Conservation (phyloP, 1,139 yeast species). For the Neolecta irregularis region DNA sequence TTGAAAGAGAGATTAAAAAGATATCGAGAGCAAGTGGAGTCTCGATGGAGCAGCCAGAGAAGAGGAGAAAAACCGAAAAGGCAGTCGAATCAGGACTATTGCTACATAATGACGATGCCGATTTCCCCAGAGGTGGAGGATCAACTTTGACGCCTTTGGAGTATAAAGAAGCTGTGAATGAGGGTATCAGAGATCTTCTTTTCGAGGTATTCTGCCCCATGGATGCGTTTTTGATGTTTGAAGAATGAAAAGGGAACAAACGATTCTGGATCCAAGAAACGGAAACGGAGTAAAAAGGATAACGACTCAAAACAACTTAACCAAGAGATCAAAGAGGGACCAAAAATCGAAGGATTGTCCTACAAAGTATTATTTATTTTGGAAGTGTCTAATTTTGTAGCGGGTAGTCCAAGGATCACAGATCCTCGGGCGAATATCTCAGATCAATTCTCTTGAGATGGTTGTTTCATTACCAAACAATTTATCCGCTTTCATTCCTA, state of each 20-base stretch:
- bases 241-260: constrained; percentile 4
- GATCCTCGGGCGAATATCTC: constrained; percentile 60
- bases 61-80: not conserved
- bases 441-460: constrained; percentile 47
- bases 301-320: constrained; percentile 20
- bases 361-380: constrained; percentile 47
- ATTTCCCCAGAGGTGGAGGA: constrained; percentile 91
- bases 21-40: no score
- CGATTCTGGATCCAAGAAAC: constrained; percentile 7
- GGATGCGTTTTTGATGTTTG: not conserved
- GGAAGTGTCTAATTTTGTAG: constrained; percentile 17
- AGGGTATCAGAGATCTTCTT: constrained; percentile 75
- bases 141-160: constrained; percentile 70
- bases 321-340: constrained; percentile 12
- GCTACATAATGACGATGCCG: constrained; percentile 50
- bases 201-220: constrained; percentile 34
- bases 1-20: no score
- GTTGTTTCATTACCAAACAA: constrained; percentile 69
- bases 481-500: constrained; percentile 62
- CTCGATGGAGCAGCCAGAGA: not conserved
- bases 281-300: constrained; percentile 19
- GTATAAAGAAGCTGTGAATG: constrained; percentile 81
- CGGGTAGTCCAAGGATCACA: constrained; percentile 37
- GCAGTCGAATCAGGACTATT: constrained; percentile 12
- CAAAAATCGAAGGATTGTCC: constrained; percentile 43